Evolutionary conservation across 2,329 filamentous ascomycete species (phyloP).

Genomic region (Xylaria digitata): DNA sequence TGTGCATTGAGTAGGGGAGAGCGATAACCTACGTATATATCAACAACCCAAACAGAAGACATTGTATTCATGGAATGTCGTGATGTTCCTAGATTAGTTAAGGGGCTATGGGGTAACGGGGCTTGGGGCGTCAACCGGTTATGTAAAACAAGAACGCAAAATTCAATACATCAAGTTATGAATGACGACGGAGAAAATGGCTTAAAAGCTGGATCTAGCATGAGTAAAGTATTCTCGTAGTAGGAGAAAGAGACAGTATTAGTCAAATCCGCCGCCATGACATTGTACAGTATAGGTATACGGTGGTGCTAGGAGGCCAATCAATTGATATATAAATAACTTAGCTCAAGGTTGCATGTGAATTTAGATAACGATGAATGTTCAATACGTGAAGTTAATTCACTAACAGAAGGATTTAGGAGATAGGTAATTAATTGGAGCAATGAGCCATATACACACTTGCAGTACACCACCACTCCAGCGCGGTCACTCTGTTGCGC

Average conservation of each 20-base stretch:
- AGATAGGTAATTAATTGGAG: slow-evolving; percentile 7
- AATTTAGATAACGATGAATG: neutral
- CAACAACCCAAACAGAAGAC: slow-evolving; percentile 38
- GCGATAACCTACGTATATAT: slow-evolving; percentile 43
- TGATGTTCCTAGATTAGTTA: slow-evolving; percentile 37
- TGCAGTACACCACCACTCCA: neutral
- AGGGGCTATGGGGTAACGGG: slow-evolving; percentile 41
- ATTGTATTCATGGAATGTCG: slow-evolving; percentile 33
- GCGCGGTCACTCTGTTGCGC: slow-evolving; percentile 14
- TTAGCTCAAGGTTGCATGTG: neutral
- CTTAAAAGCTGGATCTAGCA: neutral
- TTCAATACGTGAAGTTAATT: neutral
- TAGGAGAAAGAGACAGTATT: neutral
- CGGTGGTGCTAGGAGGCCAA: neutral
- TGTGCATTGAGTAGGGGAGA: slow-evolving; percentile 25
- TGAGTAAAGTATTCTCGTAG: neutral
- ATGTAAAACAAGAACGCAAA: slow-evolving; percentile 46
- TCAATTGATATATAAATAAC: slow-evolving; percentile 13
- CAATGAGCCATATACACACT: neutral
- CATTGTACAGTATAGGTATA: too few species aligned
- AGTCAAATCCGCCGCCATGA: neutral
- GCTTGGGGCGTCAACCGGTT: slow-evolving; percentile 42
- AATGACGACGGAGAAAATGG: slow-evolving; percentile 34
- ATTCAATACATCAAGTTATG: slow-evolving; percentile 43
- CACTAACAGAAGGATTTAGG: neutral